Base-by-base conservation (phyloP, 352 stramenopile genomes). In the Phytophthora kernoviae region DNA sequence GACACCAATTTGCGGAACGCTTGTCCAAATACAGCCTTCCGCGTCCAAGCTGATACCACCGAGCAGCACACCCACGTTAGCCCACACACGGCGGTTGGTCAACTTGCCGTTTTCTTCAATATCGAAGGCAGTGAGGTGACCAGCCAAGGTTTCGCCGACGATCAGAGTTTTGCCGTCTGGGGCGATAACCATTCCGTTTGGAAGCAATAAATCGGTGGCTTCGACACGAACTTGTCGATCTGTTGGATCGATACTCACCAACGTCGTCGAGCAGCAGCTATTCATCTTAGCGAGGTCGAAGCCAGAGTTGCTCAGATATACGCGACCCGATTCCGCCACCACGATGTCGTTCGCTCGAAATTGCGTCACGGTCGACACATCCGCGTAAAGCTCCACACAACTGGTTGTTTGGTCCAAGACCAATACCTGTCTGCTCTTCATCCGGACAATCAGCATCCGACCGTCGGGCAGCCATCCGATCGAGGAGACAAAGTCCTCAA, bases 281-380 rank as follows among this genome's bases (percentile, higher is more conserved):
- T 58, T 45, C 36, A 65, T 55, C 9, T 75, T 45, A 12, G 68
- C 48, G 24, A 75, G 54, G 61, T 87, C 70, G 43, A 88, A 90
- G 56, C 78, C 81, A 46, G 77, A 84, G 62, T 88, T 90, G 39
- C 81, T 74, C n/a, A 87, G 61, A 51, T 88, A 90, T 24, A 75
- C 56, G 4, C 69, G 72, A 0, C 78, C 81, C 0, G 39, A 54
- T 10, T 46, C 34, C 20, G 67, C 54, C 7, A 90, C 78, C 9
- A 90, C 81, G 56, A 87, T 53, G 47, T 86, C 81, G 52, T 86
- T 90, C 10, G 63, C 68, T 43, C 79, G 76, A 50, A 72, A 81
- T 24, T 70, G 62, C 40, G 78, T 81, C 18, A 88, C 72, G 21
- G 41, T 51, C 21, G 72, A 70, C 6, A 90, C 30, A 42, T 90